phyloP scores from a whole-genome alignment of 352 stramenopile genomes.

The Phytophthora vignae region DNA sequence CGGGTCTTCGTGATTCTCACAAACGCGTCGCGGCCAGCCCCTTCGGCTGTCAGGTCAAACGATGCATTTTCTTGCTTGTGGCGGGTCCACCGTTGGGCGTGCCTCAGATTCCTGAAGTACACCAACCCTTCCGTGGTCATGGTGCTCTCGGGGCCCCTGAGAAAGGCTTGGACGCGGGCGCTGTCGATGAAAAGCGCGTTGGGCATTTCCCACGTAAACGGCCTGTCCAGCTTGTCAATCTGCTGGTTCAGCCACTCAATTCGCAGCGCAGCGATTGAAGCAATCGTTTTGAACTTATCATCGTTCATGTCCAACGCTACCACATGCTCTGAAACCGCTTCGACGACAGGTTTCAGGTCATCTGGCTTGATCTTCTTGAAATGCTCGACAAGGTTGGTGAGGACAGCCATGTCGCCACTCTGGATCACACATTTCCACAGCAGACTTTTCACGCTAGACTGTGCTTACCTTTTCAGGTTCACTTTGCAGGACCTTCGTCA shows the following conservation, averaged over 20 bases:
- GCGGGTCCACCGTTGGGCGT: slow-evolving; percentile 17
- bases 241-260: slow-evolving; percentile 16
- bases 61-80: slow-evolving; percentile 4
- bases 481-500: slow-evolving; percentile 1
- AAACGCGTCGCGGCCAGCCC: slow-evolving; percentile 17
- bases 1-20: slow-evolving; percentile 32
- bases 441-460: background rate
- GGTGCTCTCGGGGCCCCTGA: slow-evolving; percentile 5
- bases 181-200: background rate
- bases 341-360: background rate
- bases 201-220: slow-evolving; percentile 22
- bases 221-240: slow-evolving; percentile 2
- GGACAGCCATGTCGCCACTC: background rate
- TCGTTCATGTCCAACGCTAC: background rate
- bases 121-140: slow-evolving; percentile 19
- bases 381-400: slow-evolving; percentile 5
- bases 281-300: slow-evolving; percentile 6
- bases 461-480: background rate
- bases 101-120: slow-evolving; percentile 9
- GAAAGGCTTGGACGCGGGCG: slow-evolving; percentile 7
- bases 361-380: slow-evolving; percentile 10
- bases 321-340: background rate
- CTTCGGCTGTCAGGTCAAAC: slow-evolving; percentile 23
- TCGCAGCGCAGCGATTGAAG: slow-evolving; percentile 1
- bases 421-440: slow-evolving; percentile 12